Percentiles rank a stretch among this genome's conserved stretches.
Evolutionary conservation across 2,329 filamentous ascomycete genomes (phyloP).

Genomic region (Dactylellina cionopaga): DNA sequence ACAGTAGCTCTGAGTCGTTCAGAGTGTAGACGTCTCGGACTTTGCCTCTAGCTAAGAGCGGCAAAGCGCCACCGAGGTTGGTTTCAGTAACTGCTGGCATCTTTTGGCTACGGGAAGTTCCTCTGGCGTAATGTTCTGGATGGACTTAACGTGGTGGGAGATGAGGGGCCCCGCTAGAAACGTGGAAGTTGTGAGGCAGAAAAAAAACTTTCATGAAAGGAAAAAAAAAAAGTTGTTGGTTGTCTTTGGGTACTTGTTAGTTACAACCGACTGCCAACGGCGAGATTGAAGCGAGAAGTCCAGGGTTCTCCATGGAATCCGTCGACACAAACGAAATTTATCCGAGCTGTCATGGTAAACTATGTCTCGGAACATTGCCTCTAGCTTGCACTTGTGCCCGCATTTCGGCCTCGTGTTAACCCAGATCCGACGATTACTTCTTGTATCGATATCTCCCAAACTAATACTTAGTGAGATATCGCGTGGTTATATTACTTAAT

Average conservation of each 20-base stretch:
- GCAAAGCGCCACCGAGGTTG: conserved; percentile 63
- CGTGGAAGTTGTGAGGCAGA: not conserved
- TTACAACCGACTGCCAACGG: conserved; percentile 12
- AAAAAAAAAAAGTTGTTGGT: conserved; percentile 21
- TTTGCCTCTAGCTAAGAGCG: conserved; percentile 72
- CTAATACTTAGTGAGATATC: too few species aligned
- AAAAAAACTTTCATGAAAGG: conserved; percentile 13
- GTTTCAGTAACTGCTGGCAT: conserved; percentile 62
- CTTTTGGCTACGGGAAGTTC: conserved; percentile 28
- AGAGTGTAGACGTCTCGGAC: conserved; percentile 83
- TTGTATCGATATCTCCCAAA: not conserved
- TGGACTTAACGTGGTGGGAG: conserved; percentile 6
- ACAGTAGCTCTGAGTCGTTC: conserved; percentile 76
- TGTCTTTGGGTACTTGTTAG: conserved; percentile 14
- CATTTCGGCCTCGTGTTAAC: not conserved
- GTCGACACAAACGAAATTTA: conserved; percentile 20
- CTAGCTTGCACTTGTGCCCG: conserved; percentile 30
- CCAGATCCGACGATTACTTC: conserved; percentile 11
- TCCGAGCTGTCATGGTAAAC: conserved; percentile 28
- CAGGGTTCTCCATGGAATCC: conserved; percentile 18
- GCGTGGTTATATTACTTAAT: conserved; percentile 45
- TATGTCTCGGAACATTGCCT: conserved; percentile 33
- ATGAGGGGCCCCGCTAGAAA: conserved; percentile 13
- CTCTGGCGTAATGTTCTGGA: conserved; percentile 14
- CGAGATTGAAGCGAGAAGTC: conserved; percentile 24